A percentile compares a stretch with the other conserved stretches of the same genome.
Evolutionary conservation across 306 rosid species (phyloP).

Genomic region (Luffa aegyptiaca): DNA sequence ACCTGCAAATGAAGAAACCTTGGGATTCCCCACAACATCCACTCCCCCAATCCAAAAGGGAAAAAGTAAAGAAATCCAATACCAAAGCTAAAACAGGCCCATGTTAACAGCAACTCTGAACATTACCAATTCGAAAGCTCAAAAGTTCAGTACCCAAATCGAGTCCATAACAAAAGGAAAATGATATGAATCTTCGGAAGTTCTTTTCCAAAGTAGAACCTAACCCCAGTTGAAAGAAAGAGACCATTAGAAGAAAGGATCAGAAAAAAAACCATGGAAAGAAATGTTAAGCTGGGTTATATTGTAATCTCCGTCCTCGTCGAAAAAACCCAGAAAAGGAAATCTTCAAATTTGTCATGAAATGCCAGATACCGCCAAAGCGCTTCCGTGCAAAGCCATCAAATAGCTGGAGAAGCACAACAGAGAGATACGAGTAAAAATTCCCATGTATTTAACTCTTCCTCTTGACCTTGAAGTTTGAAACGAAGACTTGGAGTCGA

Average conservation of each 20-base stretch:
- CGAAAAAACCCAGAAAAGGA: conserved; percentile 18
- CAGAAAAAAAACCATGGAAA: neutral
- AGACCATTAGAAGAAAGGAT: neutral
- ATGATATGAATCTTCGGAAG: neutral
- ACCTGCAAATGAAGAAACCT: neutral
- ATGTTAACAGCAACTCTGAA: conserved; percentile 2
- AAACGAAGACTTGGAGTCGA: conserved; percentile 28
- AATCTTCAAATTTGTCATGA: neutral
- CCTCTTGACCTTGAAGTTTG: conserved; percentile 5
- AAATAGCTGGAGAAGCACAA: neutral
- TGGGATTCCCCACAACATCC: neutral
- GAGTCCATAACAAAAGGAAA: neutral
- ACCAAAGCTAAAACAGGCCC: neutral
- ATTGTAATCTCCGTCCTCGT: conserved; percentile 18
- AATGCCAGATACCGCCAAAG: conserved; percentile 13
- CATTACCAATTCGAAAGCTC: conserved; percentile 11
- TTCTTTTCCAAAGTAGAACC: neutral
- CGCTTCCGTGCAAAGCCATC: conserved; percentile 14
- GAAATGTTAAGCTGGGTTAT: neutral
- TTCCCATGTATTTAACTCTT: conserved; percentile 12
- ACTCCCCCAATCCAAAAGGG: neutral
- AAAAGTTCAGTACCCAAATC: conserved; percentile 12
- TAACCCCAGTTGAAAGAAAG: neutral
- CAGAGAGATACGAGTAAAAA: conserved; percentile 13
- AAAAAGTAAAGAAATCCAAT: neutral